Conservation (phyloP, 202 grass and related monocot species). For the Carex arenaria region DNA sequence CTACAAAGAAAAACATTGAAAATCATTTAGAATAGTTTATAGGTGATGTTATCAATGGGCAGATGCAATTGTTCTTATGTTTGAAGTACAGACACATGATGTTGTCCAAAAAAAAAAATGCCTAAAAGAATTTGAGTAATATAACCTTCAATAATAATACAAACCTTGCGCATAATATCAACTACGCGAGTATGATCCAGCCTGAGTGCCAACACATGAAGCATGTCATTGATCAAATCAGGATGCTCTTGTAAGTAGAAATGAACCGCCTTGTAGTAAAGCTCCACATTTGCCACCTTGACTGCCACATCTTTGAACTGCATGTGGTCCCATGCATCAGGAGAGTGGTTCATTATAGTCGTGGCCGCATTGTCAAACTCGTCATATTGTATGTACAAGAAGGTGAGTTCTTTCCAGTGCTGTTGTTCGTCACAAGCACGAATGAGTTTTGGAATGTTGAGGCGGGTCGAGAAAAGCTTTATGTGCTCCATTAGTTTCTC, state of each 20-base stretch:
- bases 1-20: background rate
- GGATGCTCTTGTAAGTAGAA: constrained; percentile 97
- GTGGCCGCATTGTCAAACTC: constrained; percentile 95
- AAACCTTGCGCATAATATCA: constrained; percentile 91
- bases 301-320: constrained; percentile 92
- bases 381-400: constrained; percentile 90
- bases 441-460: constrained; percentile 95
- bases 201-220: constrained; percentile 77
- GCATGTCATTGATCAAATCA: constrained; percentile 91
- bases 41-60: background rate
- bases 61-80: constrained; percentile 1
- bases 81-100: background rate
- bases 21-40: background rate
- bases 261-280: constrained; percentile 94
- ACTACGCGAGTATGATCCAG: constrained; percentile 87
- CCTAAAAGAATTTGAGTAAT: background rate
- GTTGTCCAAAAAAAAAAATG: background rate
- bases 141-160: constrained; percentile 12
- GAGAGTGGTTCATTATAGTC: constrained; percentile 99
- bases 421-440: constrained; percentile 95
- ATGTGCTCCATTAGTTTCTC: constrained; percentile 98
- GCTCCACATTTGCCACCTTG: constrained; percentile 92
- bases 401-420: constrained; percentile 92
- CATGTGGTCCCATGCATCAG: constrained; percentile 99
- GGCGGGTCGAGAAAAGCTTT: constrained; percentile 86